These are phyloP conservation scores for Porcisia deanei DNA, from an alignment of 208 protist species.

Conservation along the genomic window DNA sequence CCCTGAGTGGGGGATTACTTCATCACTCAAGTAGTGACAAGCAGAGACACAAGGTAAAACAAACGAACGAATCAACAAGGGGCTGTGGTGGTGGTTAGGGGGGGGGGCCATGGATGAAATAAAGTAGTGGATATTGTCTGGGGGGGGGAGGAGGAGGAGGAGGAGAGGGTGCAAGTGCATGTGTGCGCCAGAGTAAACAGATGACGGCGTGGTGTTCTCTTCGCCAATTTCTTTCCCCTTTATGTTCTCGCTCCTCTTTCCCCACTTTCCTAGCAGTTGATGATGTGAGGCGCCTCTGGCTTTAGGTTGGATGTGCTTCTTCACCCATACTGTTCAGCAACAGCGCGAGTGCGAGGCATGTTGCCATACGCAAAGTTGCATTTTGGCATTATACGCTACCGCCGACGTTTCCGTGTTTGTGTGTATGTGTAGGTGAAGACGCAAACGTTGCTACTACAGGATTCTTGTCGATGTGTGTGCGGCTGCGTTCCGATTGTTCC, in stretches of 20 bases:
- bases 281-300: not conserved
- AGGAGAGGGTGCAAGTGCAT: too few relatives aligned
- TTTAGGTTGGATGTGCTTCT: not conserved
- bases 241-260: not conserved
- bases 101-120: not conserved
- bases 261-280: not conserved
- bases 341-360: not conserved
- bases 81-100: not conserved
- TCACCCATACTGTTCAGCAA: not conserved
- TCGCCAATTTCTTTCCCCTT: not conserved
- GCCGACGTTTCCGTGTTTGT: not conserved
- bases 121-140: not conserved
- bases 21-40: not conserved
- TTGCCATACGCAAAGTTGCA: too few relatives aligned
- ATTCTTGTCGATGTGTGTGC: not conserved
- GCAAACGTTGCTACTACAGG: too few relatives aligned
- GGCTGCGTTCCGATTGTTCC: not conserved
- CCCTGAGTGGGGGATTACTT: not conserved
- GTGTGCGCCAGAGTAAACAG: not conserved
- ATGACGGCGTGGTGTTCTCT: not conserved
- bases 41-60: not conserved
- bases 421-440: not conserved
- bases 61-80: not conserved
- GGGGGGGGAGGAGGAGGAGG: too few relatives aligned
- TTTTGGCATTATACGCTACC: not conserved